Evolutionary conservation across 805 yeast genomes (phyloP).

Genomic region (Ogataea methylovora): DNA sequence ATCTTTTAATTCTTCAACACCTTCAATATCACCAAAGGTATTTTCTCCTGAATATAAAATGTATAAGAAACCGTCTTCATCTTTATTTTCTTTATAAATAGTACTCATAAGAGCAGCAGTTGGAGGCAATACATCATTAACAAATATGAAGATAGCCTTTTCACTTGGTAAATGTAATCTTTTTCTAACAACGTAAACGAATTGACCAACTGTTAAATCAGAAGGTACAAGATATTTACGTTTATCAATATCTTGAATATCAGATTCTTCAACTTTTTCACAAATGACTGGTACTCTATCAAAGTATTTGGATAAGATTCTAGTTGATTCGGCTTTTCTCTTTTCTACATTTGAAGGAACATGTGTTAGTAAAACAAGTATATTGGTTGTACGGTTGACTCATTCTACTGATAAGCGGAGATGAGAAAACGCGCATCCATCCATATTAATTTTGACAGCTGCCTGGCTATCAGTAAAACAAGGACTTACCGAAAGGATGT

Average conservation of each 20-base stretch:
- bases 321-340: constrained; percentile 89
- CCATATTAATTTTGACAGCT: no score
- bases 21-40: constrained; percentile 66
- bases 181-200: constrained; percentile 94
- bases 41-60: constrained; percentile 96
- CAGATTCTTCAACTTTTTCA: constrained; percentile 94
- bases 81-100: constrained; percentile 94
- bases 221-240: constrained; percentile 95
- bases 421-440: no score
- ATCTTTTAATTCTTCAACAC: constrained; percentile 17
- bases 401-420: not conserved
- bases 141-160: constrained; percentile 96
- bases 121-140: constrained; percentile 94
- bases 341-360: constrained; percentile 41
- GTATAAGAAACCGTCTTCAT: constrained; percentile 94
- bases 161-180: constrained; percentile 94
- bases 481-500: constrained; percentile 74
- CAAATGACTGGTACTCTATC: constrained; percentile 97
- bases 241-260: constrained; percentile 93
- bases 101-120: constrained; percentile 96
- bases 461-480: not conserved
- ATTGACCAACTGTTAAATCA: constrained; percentile 95
- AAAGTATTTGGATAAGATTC: constrained; percentile 80
- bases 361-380: constrained; percentile 5
- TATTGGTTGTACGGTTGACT: constrained; percentile 1